Conservation (phyloP, 2,329 filamentous ascomycete species). For the Microsporum canis region DNA sequence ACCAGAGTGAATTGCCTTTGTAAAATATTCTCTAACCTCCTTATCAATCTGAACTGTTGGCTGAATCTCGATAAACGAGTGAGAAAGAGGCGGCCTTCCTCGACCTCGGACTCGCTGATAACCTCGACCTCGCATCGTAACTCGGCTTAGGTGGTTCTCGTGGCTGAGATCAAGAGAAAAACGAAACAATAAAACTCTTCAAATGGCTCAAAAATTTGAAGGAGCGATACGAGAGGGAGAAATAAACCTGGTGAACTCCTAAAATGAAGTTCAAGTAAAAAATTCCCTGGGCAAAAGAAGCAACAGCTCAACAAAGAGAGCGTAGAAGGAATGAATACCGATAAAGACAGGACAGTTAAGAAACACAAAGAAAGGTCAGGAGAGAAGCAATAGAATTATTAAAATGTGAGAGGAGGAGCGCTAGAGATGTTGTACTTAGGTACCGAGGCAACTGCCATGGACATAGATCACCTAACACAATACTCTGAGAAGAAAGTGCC, state of each 20-base stretch:
- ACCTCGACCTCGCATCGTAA: constrained; percentile 1
- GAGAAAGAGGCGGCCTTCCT: not conserved
- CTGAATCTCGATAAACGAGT: not conserved
- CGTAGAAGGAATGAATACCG: not conserved
- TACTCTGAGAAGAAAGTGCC: not conserved
- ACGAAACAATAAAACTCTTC: not conserved
- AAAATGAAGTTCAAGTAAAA: not conserved
- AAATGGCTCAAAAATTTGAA: not conserved
- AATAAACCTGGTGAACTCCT: not conserved
- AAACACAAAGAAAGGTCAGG: not conserved
- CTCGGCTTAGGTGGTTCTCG: not conserved
- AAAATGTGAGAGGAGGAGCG: not conserved
- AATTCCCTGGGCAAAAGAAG: not conserved
- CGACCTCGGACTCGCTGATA: not conserved
- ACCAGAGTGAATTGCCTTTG: constrained; percentile 12
- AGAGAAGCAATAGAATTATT: not conserved
- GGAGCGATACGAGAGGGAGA: not conserved
- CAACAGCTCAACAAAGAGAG: not conserved
- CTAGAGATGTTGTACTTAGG: not conserved
- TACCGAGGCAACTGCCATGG: not conserved
- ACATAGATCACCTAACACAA: not conserved
- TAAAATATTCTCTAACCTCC: constrained; percentile 23
- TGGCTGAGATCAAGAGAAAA: not conserved
- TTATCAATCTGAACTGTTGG: constrained; percentile 17
- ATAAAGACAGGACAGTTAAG: not conserved